Base-by-base conservation (phyloP, 225 moss, liverwort and hornwort genomes). In the Lunularia cruciata region DNA sequence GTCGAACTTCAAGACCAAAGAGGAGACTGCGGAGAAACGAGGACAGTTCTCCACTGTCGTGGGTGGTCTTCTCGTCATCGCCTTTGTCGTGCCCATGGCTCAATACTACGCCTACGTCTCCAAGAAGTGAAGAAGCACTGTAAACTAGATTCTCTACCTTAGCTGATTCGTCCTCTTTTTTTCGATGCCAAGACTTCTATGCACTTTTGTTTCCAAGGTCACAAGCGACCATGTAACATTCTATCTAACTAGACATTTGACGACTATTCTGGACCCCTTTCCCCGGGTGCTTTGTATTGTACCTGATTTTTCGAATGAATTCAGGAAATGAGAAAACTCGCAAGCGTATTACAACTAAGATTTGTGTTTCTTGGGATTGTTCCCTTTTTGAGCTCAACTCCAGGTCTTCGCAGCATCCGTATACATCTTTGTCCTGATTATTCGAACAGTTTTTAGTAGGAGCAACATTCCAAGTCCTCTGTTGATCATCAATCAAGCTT, bases 41-140 rank as follows among this genome's bases (percentile, higher is more conserved):
- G 98, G 98, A 14, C 91, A 91, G 72, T 98, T 98, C 71, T 84
- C 83, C 1, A 42, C 79, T 8, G 98, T 93, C 0, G 98, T 98
- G 2, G 93, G 93, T 1, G 98, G 93, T 28, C 80, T 98, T 77
- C 91, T 98, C 0, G 93, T 98, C 53, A 91, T 98, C 30, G 98
- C 98, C 39, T 98, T 98, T 52, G 89, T 98, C 13, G 98, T 98
- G 28, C 98, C 98, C 60, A 98, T 98, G 98, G 98, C 93, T 11
- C 98, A 98, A 84, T 98, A 98, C 76, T 93, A 91, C n/a, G 98
- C 98, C 16, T 98, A 98, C 60, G 93, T 98, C 60, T 90, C 92
- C 45, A 85, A 69, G 73, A 84, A 84, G 74, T 84, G 78, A 84
- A 47, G 57, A 14, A 35, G 8, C 31, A 45, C 20, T 47, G 48